Percentiles rank a stretch among this genome's conserved stretches.
These are phyloP conservation scores for Otatea glauca DNA, from an alignment of 176 grass and related monocot genomes.

Conservation along the genomic window DNA sequence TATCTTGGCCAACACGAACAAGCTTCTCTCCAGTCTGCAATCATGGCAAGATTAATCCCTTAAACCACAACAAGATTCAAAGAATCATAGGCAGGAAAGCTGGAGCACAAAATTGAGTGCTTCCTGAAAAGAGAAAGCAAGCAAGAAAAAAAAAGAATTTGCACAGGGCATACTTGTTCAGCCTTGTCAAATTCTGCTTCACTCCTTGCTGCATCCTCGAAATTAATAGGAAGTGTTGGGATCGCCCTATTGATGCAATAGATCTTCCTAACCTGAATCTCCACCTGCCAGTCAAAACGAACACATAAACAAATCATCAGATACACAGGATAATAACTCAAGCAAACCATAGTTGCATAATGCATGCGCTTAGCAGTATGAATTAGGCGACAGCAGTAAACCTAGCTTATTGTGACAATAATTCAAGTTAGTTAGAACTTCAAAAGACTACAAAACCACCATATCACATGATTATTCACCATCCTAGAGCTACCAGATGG, in stretches of 20 bases:
- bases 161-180: conserved; percentile 50
- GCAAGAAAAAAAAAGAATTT: not conserved
- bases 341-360: not conserved
- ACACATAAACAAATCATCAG: conserved; percentile 4
- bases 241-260: conserved; percentile 85
- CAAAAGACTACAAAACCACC: not conserved
- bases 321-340: not conserved
- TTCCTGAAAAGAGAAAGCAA: not conserved
- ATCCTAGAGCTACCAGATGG: not conserved
- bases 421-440: not conserved
- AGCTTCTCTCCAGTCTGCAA: conserved; percentile 78
- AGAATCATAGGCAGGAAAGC: not conserved
- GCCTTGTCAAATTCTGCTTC: conserved; percentile 79
- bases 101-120: conserved; percentile 17
- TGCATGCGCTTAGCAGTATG: not conserved
- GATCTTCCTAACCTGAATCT: conserved; percentile 82
- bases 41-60: not conserved
- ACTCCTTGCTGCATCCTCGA: conserved; percentile 81
- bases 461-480: not conserved
- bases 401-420: not conserved
- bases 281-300: conserved; percentile 57
- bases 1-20: conserved; percentile 90
- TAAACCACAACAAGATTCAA: not conserved
- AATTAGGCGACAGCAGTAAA: not conserved
- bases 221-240: conserved; percentile 77